Base-by-base conservation (phyloP, 768 basidiomycete species). In the Lentinus tigrinus region DNA sequence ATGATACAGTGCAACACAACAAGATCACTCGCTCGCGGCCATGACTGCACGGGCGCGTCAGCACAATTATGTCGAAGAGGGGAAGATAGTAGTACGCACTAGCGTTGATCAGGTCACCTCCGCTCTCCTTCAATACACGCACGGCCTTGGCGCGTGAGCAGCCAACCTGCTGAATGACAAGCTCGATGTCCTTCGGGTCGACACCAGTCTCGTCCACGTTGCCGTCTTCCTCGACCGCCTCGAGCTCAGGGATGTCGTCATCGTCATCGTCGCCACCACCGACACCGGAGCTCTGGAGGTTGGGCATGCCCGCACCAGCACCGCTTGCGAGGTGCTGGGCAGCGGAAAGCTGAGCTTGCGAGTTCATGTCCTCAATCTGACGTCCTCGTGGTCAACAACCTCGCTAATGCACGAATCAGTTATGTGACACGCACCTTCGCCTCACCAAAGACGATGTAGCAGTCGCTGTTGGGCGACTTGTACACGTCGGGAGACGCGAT, bases 371-470 rank as follows among this genome's bases (percentile, higher is more conserved):
- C 77, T 95, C 93, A 64, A 92, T 87, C 89, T 91, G 61, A 38
- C 28, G 21, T 39, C 7, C 28, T 34, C 8, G 42, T 10, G 53
- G 43, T 24, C 19, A 46, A 3, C 26, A 28, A 19, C n/a, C 47
- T 10, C 21, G 17, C 14, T 19, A 26, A 9, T 34, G 50, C 11
- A 16, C 27, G 10, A 17, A 37, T 6, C 14, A 24, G 5, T 3
- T 3, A 6, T 5, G 28, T 24, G 31, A 16, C 61, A 59, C 67
- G 60, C 47, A 89, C 89, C 85, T 94, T 94, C 54, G 92, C 95
- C 81, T 98, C 97, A 63, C 97, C 97, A 68, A 98, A 99, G 63
- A 99, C 95, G 72, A 99, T 93, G 82, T 99, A 98, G 76, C 91
- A 93, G 77, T 99, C 97, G 71, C 93, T 94, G 77, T 93, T 95